Base-by-base conservation (phyloP, 2,329 filamentous ascomycete species). In the Aspergillus sp. region DNA sequence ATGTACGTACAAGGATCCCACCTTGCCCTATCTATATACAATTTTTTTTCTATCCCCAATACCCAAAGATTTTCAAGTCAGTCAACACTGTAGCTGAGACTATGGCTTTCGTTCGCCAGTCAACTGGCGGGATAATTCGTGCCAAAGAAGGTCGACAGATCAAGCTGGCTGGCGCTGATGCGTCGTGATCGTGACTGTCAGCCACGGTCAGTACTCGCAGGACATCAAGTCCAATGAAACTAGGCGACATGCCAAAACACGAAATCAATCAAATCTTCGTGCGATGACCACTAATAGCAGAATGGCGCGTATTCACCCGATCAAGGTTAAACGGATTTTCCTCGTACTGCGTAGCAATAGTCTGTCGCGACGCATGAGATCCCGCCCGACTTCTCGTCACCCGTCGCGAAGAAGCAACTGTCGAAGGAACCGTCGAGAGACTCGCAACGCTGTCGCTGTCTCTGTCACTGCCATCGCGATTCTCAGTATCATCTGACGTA, bases 241-340 rank as follows among this genome's bases (percentile, higher is more conserved):
- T 30, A 12, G 10, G 25, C 25, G 17, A 12, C 10, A 30, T 30
- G 25, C 3, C 25, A 30, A 30, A 12, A 30, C 4, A 30, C 3
- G 10, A 30, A 30, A 5, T 12, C 3, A 12, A 3, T 33, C 39
- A 43, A 43, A 12, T 12, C 23, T 43, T 43, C 41, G 17, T 7
- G 15, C 23, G 41, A 19, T 30, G 22, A 13, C 46, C 44, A 45
- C 56, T 57, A 7, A 60, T 54, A 17, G 48, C 54, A 9, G 58
- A 61, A 30, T 60, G 49, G 13, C 54, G 49, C 23, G 58, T 60
- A 43, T 61, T 57, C 13, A 58, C 54, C 44, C 56, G 49, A 38
- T 60, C 59, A 17, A 61, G 44, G 44, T 61, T 56, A 43, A 58
- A 61, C 5, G 57, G 58, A 44, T 60, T 61, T 39, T 57, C 58